Conservation (phyloP, 805 yeast genomes). For the Blastobotrys peoriensis region DNA sequence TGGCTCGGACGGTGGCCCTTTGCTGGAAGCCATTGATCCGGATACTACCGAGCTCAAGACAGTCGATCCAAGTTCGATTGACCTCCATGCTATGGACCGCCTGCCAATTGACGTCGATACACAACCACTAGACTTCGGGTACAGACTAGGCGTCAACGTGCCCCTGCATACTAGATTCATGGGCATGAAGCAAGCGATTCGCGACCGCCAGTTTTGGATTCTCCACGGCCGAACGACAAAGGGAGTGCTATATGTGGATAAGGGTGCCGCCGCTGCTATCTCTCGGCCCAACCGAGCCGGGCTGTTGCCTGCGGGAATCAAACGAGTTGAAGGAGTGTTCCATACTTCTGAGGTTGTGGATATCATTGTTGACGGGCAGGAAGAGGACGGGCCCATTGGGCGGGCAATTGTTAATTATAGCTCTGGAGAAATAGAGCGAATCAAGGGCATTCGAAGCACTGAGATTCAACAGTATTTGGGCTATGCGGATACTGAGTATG, state of each 20-base stretch:
- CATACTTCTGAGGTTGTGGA: constrained; percentile 88
- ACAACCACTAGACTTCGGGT: constrained; percentile 27
- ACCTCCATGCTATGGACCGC: too few relatives aligned
- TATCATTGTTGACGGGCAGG: constrained; percentile 47
- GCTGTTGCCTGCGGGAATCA: constrained; percentile 83
- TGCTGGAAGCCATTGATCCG: too few relatives aligned
- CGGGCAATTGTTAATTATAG: constrained; percentile 89
- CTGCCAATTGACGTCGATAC: too few relatives aligned
- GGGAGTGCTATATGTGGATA: constrained; percentile 74
- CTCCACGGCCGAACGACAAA: constrained; percentile 81
- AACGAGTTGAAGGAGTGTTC: constrained; percentile 70
- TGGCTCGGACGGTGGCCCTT: too few relatives aligned
- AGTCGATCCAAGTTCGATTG: too few relatives aligned
- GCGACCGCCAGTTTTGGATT: constrained; percentile 88
- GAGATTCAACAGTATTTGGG: constrained; percentile 73
- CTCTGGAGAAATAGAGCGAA: constrained; percentile 65
- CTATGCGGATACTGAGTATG: constrained; percentile 85
- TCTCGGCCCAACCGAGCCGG: constrained; percentile 88
- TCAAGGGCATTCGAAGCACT: constrained; percentile 75
- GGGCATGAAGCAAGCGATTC: constrained; percentile 63
- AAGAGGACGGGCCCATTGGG: constrained; percentile 50
- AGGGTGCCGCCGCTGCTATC: constrained; percentile 80
- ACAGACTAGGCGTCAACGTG: constrained; percentile 37
- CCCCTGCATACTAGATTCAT: constrained; percentile 90
- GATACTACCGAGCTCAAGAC: too few relatives aligned